phyloP scores from a whole-genome alignment of 352 stramenopile genomes.

The Pythium aphanidermatum region DNA sequence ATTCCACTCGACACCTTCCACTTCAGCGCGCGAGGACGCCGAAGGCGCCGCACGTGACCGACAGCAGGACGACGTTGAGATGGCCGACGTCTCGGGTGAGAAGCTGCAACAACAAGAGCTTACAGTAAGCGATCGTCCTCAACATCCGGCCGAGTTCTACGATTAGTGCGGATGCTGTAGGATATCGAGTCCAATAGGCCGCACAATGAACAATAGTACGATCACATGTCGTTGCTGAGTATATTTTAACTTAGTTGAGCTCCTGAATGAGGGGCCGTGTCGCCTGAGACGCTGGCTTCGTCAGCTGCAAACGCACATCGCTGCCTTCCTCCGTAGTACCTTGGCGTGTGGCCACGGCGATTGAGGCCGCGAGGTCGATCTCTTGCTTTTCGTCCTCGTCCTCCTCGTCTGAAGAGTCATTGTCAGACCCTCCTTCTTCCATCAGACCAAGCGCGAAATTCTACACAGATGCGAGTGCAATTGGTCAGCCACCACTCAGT shows the following conservation, averaged over 20 bases:
- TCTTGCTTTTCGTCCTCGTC: slow-evolving; percentile 14
- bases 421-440: slow-evolving; percentile 30
- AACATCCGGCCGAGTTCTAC: slow-evolving; percentile 74
- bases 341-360: slow-evolving; percentile 1
- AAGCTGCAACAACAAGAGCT: slow-evolving; percentile 48
- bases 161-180: slow-evolving; percentile 27
- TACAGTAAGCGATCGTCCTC: slow-evolving; percentile 40
- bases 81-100: slow-evolving; percentile 65
- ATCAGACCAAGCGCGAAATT: slow-evolving; percentile 75
- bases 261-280: slow-evolving; percentile 69
- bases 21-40: slow-evolving; percentile 33
- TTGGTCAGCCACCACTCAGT: background rate
- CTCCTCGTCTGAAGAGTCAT: slow-evolving; percentile 27
- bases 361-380: slow-evolving; percentile 25
- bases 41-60: slow-evolving; percentile 44
- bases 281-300: slow-evolving; percentile 25
- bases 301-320: slow-evolving; percentile 20
- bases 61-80: slow-evolving; percentile 56
- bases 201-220: too few species aligned
- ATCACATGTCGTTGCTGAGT: too few species aligned
- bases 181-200: background rate
- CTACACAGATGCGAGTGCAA: slow-evolving; percentile 20
- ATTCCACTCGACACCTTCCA: slow-evolving; percentile 87
- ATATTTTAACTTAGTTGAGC: slow-evolving; percentile 39
- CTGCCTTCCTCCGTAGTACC: background rate